phyloP scores from a whole-genome alignment of 2,329 filamentous ascomycete species.

The Xylariaceae sp. region DNA sequence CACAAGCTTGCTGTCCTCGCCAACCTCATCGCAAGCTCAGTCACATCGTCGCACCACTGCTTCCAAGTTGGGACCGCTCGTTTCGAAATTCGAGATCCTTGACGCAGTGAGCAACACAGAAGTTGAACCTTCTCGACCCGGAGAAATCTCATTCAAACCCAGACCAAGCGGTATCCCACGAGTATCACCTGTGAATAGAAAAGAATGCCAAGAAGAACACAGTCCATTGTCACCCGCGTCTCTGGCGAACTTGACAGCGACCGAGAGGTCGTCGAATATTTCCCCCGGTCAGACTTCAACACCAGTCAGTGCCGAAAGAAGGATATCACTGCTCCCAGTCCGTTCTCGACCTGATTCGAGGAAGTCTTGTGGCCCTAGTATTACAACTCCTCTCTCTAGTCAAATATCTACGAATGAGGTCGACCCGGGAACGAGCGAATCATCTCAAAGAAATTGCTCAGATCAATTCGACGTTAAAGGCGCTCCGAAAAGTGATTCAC shows the following conservation, averaged over 20 bases:
- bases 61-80: constrained; percentile 23
- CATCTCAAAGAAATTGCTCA: background rate
- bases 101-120: constrained; percentile 21
- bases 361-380: too few species aligned
- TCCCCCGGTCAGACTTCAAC: constrained; percentile 11
- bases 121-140: background rate
- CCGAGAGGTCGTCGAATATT: constrained; percentile 4
- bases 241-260: background rate
- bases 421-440: background rate
- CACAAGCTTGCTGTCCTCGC: background rate
- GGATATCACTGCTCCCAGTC: too few species aligned
- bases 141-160: background rate
- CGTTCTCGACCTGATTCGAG: too few species aligned
- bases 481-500: constrained; percentile 12
- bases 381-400: too few species aligned
- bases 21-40: constrained; percentile 1
- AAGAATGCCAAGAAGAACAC: constrained; percentile 2
- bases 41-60: constrained; percentile 13
- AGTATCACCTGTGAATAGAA: background rate
- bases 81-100: constrained; percentile 32
- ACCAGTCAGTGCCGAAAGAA: constrained; percentile 2
- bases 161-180: constrained; percentile 6
- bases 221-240: too few species aligned
- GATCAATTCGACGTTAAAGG: constrained; percentile 1
- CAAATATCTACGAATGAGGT: background rate